Base-by-base conservation (phyloP, 805 yeast genomes). In the Nakazawaea wyomingensis region DNA sequence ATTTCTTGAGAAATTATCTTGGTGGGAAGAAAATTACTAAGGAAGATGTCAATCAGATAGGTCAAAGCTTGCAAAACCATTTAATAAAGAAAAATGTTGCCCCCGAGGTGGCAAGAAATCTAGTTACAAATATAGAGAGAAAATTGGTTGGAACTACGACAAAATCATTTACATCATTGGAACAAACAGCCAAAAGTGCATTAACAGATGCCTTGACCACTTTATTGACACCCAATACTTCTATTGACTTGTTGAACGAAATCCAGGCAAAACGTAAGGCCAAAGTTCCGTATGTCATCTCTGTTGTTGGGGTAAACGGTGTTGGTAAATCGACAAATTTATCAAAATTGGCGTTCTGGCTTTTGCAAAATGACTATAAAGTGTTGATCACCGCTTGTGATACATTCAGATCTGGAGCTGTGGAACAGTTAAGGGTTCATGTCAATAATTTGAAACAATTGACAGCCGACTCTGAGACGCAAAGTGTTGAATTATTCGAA, bases 371-470 rank as follows among this genome's bases (percentile, higher is more conserved):
- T 61, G 80, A 91, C 56, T 72, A 86, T 60, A 79, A 76, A 51
- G 96, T 91, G 1, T 70, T 91, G 41, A 85, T 91, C 54, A 95
- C 96, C 18, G 99, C 99, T 0, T 91, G 98, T 66, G 99, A 91
- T 66, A 93, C 99, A 0, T 91, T 91, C 66, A 76, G 99, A 63
- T 87, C 96, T 1, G 99, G 99, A 41, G 99, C 99, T 1, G 97
- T 91, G n/a, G 98, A 91, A 61, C 99, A 91, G 65, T 70, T 91
- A 48, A 80, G 93, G 52, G 96, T 90, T 2, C 99, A 91, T 64
- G 98, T 91, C 2, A 81, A 82, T 48, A 86, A 93, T 55, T 68
- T 91, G 49, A 76, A 81, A 41, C 79, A 79, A 48, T 68, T 90
- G 33, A 81, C 87, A 26, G 75, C 72, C 37, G 69, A 74, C 2